Evolutionary conservation across 108 stramenopile species (phyloP), one percentile per base, ranked within the genome.

Genomic region (Nitzschia sp.): DNA sequence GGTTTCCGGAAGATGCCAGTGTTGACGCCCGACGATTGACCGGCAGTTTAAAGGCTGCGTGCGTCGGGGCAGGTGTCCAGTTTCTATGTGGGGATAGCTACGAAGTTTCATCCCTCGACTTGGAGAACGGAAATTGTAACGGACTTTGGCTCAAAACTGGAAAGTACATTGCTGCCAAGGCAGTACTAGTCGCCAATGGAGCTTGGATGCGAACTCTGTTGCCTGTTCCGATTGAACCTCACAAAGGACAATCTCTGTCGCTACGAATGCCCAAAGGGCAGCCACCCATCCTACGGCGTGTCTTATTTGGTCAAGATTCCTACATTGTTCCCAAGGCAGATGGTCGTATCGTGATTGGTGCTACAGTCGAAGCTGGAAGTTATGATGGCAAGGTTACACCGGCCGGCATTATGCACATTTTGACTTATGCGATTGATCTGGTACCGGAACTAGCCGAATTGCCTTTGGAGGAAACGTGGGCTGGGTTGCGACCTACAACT

Each of bases 261-360:
- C 66, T 97, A 8, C 78, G 92, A 23, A 84, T 91, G 87, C 91
- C 91, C 26, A 66, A 45, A 34, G 83, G 80, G 33, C 46, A 64
- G 17, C 84, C 89, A 1, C 82, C 84, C 11, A 57, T 85, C n/a
- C 73, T 95, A 9, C 71, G 76, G 2, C 83, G 96, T 3, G 95
- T 96, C 18, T 63, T 97, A 17, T 97, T 93, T 75, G 95, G 89
- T 2, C 87, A 90, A 60, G 93, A 91, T 78, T 95, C 92, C 21
- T 97, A 97, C 85, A 91, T 97, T 57, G 93, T 96, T n/a, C 96
- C 96, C 33, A 96, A 95, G 60, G 84, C 91, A 13, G 96, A 97
- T 75, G 95, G 96, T 23, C 87, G 94, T 18, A 89, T 97, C 46
- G 86, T 89, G 26, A 78, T 91, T 15, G 96, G 96, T 18, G 95